Conservation (phyloP, 805 yeast genomes). For the Barnettozyma botsteinii region DNA sequence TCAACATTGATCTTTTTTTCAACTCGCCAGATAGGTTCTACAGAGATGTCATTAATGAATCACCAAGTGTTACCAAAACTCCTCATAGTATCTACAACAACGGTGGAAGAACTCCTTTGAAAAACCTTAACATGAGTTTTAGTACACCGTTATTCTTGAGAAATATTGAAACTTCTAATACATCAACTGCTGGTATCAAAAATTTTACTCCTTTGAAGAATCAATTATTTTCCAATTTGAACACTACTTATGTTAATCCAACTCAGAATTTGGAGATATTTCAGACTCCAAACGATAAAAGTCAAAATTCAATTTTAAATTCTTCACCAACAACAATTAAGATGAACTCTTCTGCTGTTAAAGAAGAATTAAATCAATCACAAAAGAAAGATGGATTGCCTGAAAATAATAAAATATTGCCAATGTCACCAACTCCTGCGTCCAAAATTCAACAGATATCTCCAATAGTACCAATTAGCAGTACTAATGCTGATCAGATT, state of each 20-base stretch:
- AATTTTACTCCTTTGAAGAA: conserved; percentile 23
- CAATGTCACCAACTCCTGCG: conserved; percentile 25
- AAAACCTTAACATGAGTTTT: conserved; percentile 17
- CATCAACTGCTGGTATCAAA: conserved; percentile 2
- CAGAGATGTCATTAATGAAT: conserved; percentile 24
- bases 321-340: conserved; percentile 27
- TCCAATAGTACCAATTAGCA: not conserved
- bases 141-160: conserved; percentile 25
- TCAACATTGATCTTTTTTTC: conserved; percentile 15
- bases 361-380: conserved; percentile 10
- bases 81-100: conserved; percentile 10
- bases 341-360: conserved; percentile 25
- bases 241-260: not conserved
- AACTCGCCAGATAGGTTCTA: conserved; percentile 26
- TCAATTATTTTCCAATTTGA: conserved; percentile 15
- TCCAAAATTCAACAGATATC: conserved; percentile 10
- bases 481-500: not conserved
- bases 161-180: conserved; percentile 14
- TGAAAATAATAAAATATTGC: conserved; percentile 7
- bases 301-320: conserved; percentile 15
- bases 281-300: conserved; percentile 17
- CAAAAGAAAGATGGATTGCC: not conserved
- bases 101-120: conserved; percentile 24
- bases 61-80: conserved; percentile 22
- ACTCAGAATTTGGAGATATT: conserved; percentile 14